Evolutionary conservation across 1,284 basidiomycete species (phyloP), one percentile per base, ranked within the genome.

Genomic region (Malassezia yamatoensis): DNA sequence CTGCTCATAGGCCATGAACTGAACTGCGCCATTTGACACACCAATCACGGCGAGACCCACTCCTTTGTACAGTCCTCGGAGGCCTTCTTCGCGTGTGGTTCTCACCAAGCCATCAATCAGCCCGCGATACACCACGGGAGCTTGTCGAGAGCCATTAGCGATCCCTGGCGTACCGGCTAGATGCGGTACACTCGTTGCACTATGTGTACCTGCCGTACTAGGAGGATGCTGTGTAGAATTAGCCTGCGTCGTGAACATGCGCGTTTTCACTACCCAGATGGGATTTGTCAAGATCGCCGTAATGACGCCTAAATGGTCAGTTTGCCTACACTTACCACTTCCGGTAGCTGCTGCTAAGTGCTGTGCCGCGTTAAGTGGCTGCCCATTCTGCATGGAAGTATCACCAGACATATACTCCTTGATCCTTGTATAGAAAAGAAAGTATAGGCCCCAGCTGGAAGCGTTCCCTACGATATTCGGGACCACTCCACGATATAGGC

Each of bases 401-500:
- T 40, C 37, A 9, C 51, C 54, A 16, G 65, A 64, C 66, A 75
- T 76, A 58, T 68, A 58, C 15, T 70, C 85, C 78, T 96, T 96
- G 66, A 96, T 82, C 82, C 88, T 87, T 65, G 94, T 91, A 73
- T 38, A 37, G 93, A 94, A 94, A 60, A 96, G 81, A 77, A 98
- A 98, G 77, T 99, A 98, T 33, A 96, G 77, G 0, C 94, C 93
- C 93, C 93, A 98, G 66, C 88, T 91, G 6, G 86, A 84, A n/a
- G 91, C 90, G 67, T 96, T 96, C 16, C 94, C 93, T 0, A 88
- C 87, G 42, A 96, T 82, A 72, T 98, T 99, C 2, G 91, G 84
- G 2, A 83, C 82, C 29, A 98, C 78, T 11, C 93, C 93, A 57
- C 93, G 82, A 76, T 96, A 96, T 48, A 98, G 79, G 0, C 91